Percentiles rank a stretch among this genome's conserved stretches.
Evolutionary conservation across 441 rosid species (phyloP).

Genomic region (Manihot esculenta): DNA sequence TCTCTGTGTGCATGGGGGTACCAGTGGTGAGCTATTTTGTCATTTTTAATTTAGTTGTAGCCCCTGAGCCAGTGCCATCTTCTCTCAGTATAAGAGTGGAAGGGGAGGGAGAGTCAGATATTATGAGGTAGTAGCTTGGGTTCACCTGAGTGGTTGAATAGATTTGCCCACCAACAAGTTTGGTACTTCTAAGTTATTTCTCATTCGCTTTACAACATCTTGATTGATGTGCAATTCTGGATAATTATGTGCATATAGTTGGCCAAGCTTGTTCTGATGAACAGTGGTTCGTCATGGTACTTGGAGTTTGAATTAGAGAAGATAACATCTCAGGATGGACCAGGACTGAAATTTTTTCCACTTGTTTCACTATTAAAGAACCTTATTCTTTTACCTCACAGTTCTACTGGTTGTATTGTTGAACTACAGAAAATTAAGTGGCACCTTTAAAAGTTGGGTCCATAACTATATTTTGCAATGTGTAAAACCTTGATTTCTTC

Average conservation of each 20-base stretch:
- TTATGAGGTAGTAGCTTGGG: background rate
- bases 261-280: constrained; percentile 1
- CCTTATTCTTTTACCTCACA: background rate
- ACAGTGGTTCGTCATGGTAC: constrained; percentile 3
- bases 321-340: background rate
- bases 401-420: background rate
- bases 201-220: background rate
- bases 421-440: background rate
- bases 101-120: background rate
- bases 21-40: background rate
- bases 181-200: background rate
- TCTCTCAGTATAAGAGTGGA: background rate
- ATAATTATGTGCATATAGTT: background rate
- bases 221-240: background rate
- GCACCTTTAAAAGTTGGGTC: constrained; percentile 1
- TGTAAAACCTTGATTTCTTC: background rate
- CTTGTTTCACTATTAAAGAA: background rate
- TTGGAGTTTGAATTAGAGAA: constrained; percentile 5
- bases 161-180: background rate
- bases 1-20: background rate
- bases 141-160: background rate
- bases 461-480: background rate
- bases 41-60: background rate
- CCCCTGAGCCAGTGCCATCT: background rate
- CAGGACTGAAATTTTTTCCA: background rate